Conservation (phyloP, 345 rosid genomes). For the Pugionium cornutum region DNA sequence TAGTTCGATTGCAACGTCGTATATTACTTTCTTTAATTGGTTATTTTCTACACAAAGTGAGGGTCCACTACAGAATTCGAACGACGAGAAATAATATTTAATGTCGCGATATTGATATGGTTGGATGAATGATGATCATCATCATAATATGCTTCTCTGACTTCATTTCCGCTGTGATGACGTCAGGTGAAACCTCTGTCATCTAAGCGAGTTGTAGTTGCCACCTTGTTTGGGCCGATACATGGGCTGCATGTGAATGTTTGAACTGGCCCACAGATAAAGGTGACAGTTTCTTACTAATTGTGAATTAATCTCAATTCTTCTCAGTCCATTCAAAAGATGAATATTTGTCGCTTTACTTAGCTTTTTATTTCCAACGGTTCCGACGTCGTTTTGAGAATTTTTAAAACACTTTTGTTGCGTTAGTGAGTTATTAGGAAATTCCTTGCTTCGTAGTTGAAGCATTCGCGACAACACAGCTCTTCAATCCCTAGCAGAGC, state of each 20-base stretch:
- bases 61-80: conserved; percentile 33
- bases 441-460: conserved; percentile 37
- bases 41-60: conserved; percentile 27
- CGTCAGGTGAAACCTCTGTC: too few species aligned
- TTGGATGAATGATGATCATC: background rate
- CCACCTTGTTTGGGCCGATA: too few species aligned
- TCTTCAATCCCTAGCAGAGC: conserved; percentile 26
- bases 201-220: too few species aligned
- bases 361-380: background rate
- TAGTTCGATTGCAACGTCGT: too few species aligned
- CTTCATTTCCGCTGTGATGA: too few species aligned
- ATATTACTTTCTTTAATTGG: too few species aligned
- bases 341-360: background rate
- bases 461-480: conserved; percentile 19
- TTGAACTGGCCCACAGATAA: too few species aligned
- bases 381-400: conserved; percentile 34
- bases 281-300: too few species aligned
- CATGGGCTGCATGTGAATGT: too few species aligned
- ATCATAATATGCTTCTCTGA: too few species aligned
- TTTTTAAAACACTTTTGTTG: background rate
- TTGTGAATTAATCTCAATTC: too few species aligned
- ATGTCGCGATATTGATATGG: background rate
- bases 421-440: conserved; percentile 5
- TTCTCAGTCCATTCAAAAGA: too few species aligned
- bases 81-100: background rate